Percentiles rank a stretch among this genome's conserved stretches.
These are phyloP conservation scores for Fusarium luffae DNA, from an alignment of 2,329 filamentous ascomycete genomes.

Conservation along the genomic window DNA sequence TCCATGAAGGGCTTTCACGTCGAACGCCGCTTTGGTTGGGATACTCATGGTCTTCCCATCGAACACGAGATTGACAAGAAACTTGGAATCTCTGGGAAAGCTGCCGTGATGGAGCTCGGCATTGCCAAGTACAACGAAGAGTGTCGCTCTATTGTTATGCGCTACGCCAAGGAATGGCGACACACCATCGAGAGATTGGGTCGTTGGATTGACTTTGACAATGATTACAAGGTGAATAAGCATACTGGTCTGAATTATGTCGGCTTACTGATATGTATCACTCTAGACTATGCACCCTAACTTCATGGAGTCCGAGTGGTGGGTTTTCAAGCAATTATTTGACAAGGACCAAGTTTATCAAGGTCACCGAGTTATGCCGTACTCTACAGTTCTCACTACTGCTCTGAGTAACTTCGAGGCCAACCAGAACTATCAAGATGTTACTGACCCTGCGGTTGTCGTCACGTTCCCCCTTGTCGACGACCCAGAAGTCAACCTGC, in stretches of 20 bases:
- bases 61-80: constrained; percentile 99
- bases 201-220: constrained; percentile 97
- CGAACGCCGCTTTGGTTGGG: constrained; percentile 93
- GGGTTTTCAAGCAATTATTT: constrained; percentile 94
- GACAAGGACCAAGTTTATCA: constrained; percentile 92
- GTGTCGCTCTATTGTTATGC: constrained; percentile 93
- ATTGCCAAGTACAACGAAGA: constrained; percentile 91
- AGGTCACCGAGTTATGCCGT: constrained; percentile 93
- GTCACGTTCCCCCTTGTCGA: constrained; percentile 86
- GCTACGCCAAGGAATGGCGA: constrained; percentile 88
- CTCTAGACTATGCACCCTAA: constrained; percentile 86
- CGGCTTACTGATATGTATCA: constrained; percentile 15
- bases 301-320: constrained; percentile 98
- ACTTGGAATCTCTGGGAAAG: constrained; percentile 85
- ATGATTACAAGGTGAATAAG: constrained; percentile 82
- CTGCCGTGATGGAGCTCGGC: constrained; percentile 87
- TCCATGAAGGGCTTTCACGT: constrained; percentile 97
- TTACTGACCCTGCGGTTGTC: constrained; percentile 89
- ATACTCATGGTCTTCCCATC: constrained; percentile 91
- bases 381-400: constrained; percentile 89
- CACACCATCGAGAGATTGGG: constrained; percentile 87
- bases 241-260: not conserved
- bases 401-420: constrained; percentile 94
- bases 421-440: constrained; percentile 93
- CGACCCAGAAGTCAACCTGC: constrained; percentile 77